These are phyloP conservation scores for Paralagenidium karlingii DNA, from an alignment of 352 stramenopile genomes.

Conservation along the genomic window DNA sequence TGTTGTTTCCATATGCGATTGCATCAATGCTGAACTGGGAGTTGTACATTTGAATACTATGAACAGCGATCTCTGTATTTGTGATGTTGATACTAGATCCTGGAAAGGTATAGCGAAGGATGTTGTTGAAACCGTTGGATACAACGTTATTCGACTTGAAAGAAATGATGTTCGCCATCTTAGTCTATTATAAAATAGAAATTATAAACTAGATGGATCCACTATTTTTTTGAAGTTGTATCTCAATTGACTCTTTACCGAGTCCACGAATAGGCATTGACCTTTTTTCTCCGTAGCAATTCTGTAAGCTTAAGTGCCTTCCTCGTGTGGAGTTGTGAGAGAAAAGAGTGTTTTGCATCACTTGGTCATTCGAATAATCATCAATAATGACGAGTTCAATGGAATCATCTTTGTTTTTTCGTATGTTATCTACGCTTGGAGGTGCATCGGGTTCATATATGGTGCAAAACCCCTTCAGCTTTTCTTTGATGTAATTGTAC, in stretches of 20 bases:
- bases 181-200: too few species aligned
- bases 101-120: slow-evolving; percentile 3
- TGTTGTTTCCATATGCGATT: slow-evolving; percentile 6
- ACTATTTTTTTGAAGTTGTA: slow-evolving; percentile 2
- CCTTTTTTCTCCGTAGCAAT: not conserved
- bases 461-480: slow-evolving; percentile 7
- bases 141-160: too few species aligned
- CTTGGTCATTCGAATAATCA: slow-evolving; percentile 6
- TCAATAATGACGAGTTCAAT: slow-evolving; percentile 9
- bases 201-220: too few species aligned
- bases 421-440: not conserved
- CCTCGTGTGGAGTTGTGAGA: slow-evolving; percentile 3
- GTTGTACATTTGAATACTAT: slow-evolving; percentile 11
- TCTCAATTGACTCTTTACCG: not conserved
- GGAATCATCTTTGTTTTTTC: too few species aligned
- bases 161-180: too few species aligned
- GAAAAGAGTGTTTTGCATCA: slow-evolving; percentile 1
- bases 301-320: slow-evolving; percentile 1
- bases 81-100: slow-evolving; percentile 6
- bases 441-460: slow-evolving; percentile 2
- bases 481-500: slow-evolving; percentile 10
- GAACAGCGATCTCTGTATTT: slow-evolving; percentile 6
- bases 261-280: slow-evolving; percentile 1
- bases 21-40: slow-evolving; percentile 12
- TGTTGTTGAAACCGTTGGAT: slow-evolving; percentile 12